Evolutionary conservation across 2,329 filamentous ascomycete species (phyloP), one percentile per base, ranked within the genome.

Genomic region (Ampelomyces quisqualis): DNA sequence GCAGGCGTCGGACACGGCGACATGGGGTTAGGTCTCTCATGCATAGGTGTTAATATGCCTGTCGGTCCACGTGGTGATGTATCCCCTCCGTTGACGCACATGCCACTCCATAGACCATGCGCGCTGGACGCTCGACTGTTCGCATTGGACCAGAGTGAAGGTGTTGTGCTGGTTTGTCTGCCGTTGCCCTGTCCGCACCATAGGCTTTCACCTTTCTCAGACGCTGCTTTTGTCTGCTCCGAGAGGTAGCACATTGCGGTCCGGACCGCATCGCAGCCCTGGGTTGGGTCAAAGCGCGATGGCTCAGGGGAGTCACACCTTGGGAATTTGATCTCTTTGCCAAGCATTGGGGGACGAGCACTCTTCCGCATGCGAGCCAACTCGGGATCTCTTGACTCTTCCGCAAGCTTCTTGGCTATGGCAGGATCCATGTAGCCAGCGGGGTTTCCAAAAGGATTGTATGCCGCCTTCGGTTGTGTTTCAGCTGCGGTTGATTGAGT

Each of bases 311-410:
- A 95, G 7, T 79, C 77, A 63, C 89, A 95, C 63, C 79, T 80
- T 22, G 89, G 87, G 64, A 96, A 95, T 18, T 77, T 74, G 39
- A 97, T 78, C 53, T 95, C 86, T 42, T 76, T 73, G 40, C 91
- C 91, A 8, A 95, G 80, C 90, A 97, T 94, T 7, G 91, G 91
- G 27, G 91, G 91, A 28, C 77, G 78, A 18, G 77, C 77, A 29
- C 74, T 73, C 45, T 82, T 82, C 15, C 76, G 76, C 72, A 81
- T 78, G 18, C 75, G 73, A 46, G 76, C 71, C 26, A 80, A 51
- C 43, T 74, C 73, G 14, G 51, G 55, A 40, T 75, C 70, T 27
- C 60, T 65, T 35, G 68, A 53, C 33, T 54, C 54, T 7, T 51
- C 51, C 20, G 53, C 60, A 33, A 62, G 36, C 22, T 65, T 60